Percentiles rank a stretch among this genome's conserved stretches.
Evolutionary conservation across 345 rosid genomes (phyloP).

Genomic region (Citropsis articulata): DNA sequence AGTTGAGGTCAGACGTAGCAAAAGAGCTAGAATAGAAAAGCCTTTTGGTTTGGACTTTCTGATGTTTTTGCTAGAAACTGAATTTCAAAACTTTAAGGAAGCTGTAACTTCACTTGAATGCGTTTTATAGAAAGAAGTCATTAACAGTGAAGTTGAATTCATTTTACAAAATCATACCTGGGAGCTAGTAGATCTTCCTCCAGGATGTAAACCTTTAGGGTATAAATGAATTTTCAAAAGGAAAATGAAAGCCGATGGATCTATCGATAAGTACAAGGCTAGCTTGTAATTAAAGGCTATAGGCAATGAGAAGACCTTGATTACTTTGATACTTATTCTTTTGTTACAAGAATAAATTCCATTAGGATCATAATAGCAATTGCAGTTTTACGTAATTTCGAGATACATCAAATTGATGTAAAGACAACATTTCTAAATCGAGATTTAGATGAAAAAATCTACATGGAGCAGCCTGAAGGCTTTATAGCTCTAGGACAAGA

Average conservation of each 20-base stretch:
- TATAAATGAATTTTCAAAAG: background rate
- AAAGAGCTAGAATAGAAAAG: background rate
- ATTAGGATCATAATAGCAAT: background rate
- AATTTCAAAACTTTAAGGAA: background rate
- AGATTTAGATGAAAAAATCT: too few species aligned
- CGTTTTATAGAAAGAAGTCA: too few species aligned
- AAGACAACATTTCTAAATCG: too few species aligned
- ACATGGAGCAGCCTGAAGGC: background rate
- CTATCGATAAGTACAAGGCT: too few species aligned
- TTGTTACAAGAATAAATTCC: too few species aligned
- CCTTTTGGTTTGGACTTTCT: background rate
- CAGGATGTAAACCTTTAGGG: background rate
- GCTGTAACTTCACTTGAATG: too few species aligned
- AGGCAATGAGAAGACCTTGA: background rate
- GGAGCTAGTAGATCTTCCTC: background rate
- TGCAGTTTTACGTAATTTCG: too few species aligned
- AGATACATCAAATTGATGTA: background rate
- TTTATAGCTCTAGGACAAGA: too few species aligned
- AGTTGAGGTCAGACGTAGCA: background rate
- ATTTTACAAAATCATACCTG: too few species aligned
- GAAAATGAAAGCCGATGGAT: background rate
- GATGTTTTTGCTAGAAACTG: background rate
- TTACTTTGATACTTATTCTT: background rate
- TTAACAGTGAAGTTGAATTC: background rate
- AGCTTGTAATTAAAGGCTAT: background rate